Conservation (phyloP, 1,284 basidiomycete genomes). For the Papiliotrema nemorosa region DNA sequence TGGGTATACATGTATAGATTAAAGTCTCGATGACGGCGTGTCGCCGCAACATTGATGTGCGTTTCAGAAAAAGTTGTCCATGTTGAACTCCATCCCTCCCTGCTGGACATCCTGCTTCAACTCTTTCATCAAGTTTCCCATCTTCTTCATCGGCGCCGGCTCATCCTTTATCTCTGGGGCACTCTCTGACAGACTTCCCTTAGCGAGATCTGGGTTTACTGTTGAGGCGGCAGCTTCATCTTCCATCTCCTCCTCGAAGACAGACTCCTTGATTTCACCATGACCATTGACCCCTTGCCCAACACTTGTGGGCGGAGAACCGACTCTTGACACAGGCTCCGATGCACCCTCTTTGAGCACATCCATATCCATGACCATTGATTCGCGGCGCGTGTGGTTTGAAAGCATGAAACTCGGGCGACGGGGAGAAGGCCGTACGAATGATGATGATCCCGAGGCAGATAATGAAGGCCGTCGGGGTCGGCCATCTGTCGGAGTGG, state of each 20-base stretch:
- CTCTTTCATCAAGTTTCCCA: conserved; percentile 67
- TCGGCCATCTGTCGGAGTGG: conserved; percentile 30
- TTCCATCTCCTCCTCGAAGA: not conserved
- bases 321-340: conserved; percentile 57
- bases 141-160: conserved; percentile 64
- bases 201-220: conserved; percentile 3
- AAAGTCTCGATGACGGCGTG: too few species aligned
- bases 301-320: conserved; percentile 51
- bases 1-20: too few species aligned
- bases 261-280: not conserved
- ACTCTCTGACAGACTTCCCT: conserved; percentile 1
- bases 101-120: conserved; percentile 46
- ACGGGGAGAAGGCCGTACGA: conserved; percentile 41
- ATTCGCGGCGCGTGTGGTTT: conserved; percentile 59
- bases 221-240: conserved; percentile 4
- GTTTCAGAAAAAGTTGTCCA: conserved; percentile 49
- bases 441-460: not conserved
- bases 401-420: conserved; percentile 58
- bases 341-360: conserved; percentile 54
- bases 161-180: conserved; percentile 55
- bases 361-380: conserved; percentile 83
- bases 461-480: conserved; percentile 9
- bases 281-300: too few species aligned
- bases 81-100: conserved; percentile 48
- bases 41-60: too few species aligned